Evolutionary conservation across 140 eudicot genomes (phyloP).

Genomic region (Senecio squalidus): DNA sequence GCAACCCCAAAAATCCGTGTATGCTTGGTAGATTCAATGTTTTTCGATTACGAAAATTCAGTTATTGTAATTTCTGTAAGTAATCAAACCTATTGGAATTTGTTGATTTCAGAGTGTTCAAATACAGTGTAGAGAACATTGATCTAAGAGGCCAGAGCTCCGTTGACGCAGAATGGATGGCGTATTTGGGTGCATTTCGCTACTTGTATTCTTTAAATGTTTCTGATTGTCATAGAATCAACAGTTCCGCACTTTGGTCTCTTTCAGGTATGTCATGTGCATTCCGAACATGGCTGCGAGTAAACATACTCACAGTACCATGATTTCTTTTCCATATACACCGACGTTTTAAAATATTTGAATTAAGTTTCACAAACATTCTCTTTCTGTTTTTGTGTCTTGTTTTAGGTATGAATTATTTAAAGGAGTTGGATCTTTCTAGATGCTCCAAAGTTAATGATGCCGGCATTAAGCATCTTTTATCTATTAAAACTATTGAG

Average conservation of each 20-base stretch:
- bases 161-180: constrained; percentile 98
- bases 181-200: constrained; percentile 73
- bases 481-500: constrained; percentile 59
- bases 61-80: too few species aligned
- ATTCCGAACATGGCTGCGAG: too few species aligned
- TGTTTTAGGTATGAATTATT: constrained; percentile 55
- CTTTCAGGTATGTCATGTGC: constrained; percentile 47
- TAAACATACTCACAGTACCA: neutral
- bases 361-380: neutral
- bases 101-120: constrained; percentile 52
- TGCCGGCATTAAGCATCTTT: constrained; percentile 71
- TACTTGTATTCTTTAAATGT: constrained; percentile 58
- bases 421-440: constrained; percentile 77
- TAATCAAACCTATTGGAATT: neutral
- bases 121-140: constrained; percentile 60
- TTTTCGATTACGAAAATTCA: too few species aligned
- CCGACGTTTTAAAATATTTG: too few species aligned
- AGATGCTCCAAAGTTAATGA: constrained; percentile 82
- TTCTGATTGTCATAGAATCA: constrained; percentile 64
- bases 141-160: constrained; percentile 71
- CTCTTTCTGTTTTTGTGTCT: neutral
- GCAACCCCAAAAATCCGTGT: too few species aligned
- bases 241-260: constrained; percentile 82
- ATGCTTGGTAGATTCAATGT: too few species aligned
- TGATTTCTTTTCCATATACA: too few species aligned